These are phyloP conservation scores for Aureobasidium uvarum DNA, from an alignment of 2,329 filamentous ascomycete genomes.

Conservation along the genomic window DNA sequence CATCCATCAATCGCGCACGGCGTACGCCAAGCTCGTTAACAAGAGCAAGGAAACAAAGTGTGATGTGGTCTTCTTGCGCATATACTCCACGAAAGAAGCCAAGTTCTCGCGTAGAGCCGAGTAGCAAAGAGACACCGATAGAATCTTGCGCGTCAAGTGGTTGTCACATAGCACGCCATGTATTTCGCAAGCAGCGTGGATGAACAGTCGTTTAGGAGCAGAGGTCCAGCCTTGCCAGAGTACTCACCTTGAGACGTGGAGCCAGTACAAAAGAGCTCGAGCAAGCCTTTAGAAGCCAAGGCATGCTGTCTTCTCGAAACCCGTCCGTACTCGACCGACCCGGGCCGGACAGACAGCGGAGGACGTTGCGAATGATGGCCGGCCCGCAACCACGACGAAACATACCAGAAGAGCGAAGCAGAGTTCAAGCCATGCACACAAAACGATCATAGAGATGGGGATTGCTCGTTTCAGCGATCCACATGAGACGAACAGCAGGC, in stretches of 20 bases:
- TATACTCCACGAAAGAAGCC: background rate
- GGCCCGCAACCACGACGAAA: conserved; percentile 10
- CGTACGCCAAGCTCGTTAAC: background rate
- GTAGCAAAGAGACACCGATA: background rate
- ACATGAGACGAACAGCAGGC: conserved; percentile 16
- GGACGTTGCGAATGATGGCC: background rate
- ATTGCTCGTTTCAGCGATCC: background rate
- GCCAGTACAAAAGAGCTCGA: background rate
- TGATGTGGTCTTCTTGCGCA: background rate
- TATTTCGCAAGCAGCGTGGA: background rate
- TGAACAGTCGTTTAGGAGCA: too few species aligned
- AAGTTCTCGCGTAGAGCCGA: background rate
- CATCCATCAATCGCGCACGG: background rate
- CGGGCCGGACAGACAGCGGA: background rate
- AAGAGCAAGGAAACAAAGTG: background rate
- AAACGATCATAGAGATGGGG: background rate
- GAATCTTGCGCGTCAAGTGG: background rate
- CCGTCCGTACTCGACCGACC: conserved; percentile 13
- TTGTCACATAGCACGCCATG: background rate
- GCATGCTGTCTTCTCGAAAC: background rate
- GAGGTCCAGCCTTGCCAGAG: too few species aligned
- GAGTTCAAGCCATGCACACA: background rate
- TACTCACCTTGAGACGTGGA: background rate
- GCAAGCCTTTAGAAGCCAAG: background rate
- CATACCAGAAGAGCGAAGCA: background rate